Base-by-base conservation (phyloP, 768 basidiomycete species). In the Leccinum incarnatum region DNA sequence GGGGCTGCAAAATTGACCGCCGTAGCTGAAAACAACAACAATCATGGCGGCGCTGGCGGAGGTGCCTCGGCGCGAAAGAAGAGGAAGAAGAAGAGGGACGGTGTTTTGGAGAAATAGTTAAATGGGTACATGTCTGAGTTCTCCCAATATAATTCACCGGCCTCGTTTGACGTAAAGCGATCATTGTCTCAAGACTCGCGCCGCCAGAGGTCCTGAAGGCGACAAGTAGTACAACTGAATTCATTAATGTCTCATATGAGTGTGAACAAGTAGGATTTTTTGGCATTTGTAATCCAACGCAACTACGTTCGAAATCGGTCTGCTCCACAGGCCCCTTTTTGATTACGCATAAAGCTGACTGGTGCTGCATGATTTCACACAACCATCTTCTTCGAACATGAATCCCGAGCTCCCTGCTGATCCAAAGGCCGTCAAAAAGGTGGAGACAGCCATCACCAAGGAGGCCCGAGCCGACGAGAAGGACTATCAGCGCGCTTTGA, bases 391-490 rank as follows among this genome's bases (percentile, higher is more conserved):
- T 37, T 21, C 21, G 53, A 57, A 54, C 57, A 73, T 77, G 75
- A 60, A 55, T 32, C 5, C 61, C 5, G 48, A 59, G 55, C 19
- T 65, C 47, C 62, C 64, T 50, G 5, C 55, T 27, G 69, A 65
- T 61, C 66, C 61, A 54, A 66, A 65, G 57, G 67, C 73, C 8
- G 51, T 76, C 46, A 78, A 76, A 65, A 71, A 76, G 64, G 56
- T 76, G 51, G 81, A 84, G 66, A 81, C 78, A 56, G 69, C 71
- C 17, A 69, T 83, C 36, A 63, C 73, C 4, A 76, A 76, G 53
- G 85, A 87, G 62, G 79, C 80, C 17, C 82, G 80, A 63, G 72
- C 76, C 25, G 84, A 85, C 67, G 76, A 81, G 55, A 76, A 72
- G 50, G 71, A 71, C 32, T 68, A 88, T 63, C 77, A 83, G 67